Conservation (phyloP, 2,329 filamentous ascomycete species). For the Phialophora chinensis region DNA sequence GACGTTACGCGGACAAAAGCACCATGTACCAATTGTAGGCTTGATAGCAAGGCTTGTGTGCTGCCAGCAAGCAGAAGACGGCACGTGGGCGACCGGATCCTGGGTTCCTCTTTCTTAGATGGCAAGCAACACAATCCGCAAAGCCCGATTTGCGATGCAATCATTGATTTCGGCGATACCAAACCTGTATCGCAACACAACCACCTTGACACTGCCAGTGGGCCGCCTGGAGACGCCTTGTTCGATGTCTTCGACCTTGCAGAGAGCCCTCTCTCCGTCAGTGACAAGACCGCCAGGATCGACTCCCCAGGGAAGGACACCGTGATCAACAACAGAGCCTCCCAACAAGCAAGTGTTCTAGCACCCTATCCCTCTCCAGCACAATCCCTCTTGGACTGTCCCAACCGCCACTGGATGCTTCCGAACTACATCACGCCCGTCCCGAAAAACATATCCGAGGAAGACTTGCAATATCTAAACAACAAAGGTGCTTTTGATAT, state of each 20-base stretch:
- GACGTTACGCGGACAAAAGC: slow-evolving; percentile 86
- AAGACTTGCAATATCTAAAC: slow-evolving; percentile 82
- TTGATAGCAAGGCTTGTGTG: slow-evolving; percentile 58
- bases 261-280: neutral
- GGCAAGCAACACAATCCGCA: slow-evolving; percentile 15
- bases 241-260: slow-evolving; percentile 22
- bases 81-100: slow-evolving; percentile 42
- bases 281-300: neutral
- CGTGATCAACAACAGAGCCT: no score
- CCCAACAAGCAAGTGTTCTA: slow-evolving; percentile 48
- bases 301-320: slow-evolving; percentile 46
- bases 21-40: slow-evolving; percentile 82
- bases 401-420: slow-evolving; percentile 57
- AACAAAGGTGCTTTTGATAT: slow-evolving; percentile 83
- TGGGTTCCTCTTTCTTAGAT: slow-evolving; percentile 25
- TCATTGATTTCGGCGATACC: slow-evolving; percentile 32
- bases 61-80: slow-evolving; percentile 84
- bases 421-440: slow-evolving; percentile 78
- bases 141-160: slow-evolving; percentile 32
- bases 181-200: neutral
- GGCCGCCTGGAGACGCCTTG: neutral
- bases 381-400: slow-evolving; percentile 54
- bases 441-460: slow-evolving; percentile 74
- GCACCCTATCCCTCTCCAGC: slow-evolving; percentile 50
- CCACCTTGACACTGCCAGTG: neutral